These are phyloP conservation scores for Lolium multiflorum DNA, from an alignment of 176 grass and related monocot species.

Conservation along the genomic window DNA sequence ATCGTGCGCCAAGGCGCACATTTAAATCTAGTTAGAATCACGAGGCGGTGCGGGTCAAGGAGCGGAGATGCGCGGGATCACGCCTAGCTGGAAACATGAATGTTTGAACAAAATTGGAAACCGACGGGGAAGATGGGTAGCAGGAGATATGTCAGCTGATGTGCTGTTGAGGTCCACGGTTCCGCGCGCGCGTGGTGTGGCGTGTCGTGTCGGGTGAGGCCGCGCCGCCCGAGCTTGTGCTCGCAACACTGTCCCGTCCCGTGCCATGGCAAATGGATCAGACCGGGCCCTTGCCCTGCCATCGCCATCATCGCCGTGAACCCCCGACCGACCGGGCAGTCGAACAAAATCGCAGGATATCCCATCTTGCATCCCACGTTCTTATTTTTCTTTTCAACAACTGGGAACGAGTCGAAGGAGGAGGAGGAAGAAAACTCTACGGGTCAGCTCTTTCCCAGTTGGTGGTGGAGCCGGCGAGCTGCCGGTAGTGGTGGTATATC, in stretches of 20 bases:
- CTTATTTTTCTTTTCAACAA: background rate
- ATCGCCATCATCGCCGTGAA: background rate
- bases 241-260: background rate
- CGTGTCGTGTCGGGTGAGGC: constrained; percentile 2
- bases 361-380: background rate
- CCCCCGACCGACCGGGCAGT: background rate
- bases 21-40: too few species aligned
- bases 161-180: background rate
- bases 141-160: background rate
- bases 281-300: background rate
- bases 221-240: background rate
- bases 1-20: too few species aligned
- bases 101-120: background rate
- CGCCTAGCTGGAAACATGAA: background rate
- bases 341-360: constrained; percentile 6
- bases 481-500: background rate
- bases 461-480: background rate
- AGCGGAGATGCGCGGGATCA: background rate
- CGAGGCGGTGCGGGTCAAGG: background rate
- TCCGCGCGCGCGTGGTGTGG: constrained; percentile 2
- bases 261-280: constrained; percentile 12
- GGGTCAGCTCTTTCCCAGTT: background rate
- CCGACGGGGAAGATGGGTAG: background rate
- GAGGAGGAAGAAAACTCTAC: background rate
- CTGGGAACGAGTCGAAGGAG: background rate